Evolutionary conservation across 257 asterid species (phyloP), one percentile per base, ranked within the genome.

Genomic region (Osmanthus fragrans): DNA sequence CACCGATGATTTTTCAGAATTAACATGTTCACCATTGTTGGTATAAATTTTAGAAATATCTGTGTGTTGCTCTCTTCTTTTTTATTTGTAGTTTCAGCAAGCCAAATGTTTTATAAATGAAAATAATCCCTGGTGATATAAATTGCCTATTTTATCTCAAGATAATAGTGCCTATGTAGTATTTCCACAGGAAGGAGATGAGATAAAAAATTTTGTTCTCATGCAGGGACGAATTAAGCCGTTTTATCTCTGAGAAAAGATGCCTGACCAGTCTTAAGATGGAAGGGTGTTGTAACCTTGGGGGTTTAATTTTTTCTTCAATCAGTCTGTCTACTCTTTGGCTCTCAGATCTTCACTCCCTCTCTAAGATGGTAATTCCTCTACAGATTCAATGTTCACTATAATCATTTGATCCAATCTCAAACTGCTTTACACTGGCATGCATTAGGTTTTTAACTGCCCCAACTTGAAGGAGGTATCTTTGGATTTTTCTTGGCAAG

Each of bases 221-320:
- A 15, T 86, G 82, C 89, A 96, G 99, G 91, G 97, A 94, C 56
- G 98, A 92, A 63, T 88, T 96, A 87, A 85, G 92, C 56, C 97
- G 97, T 29, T 93, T 96, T 77, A 87, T 94, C 65, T 87, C 94
- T 18, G 97, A 93, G 33, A 94, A 87, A 85, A 89, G 90, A 82
- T 89, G 90, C 73, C 91, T 96, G 49, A 84, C 93, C 75, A 92
- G 87, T 82, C 97, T 96, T 84, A 96, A 92, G 86, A 84, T 96
- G 97, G 98, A 94, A 86, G 98, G 99, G 23, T 94, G 98, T 81
- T 86, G 82, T 67, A 88, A 87, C 83, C 90, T 96, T 19, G 98
- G 99, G 64, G 86, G 91, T 39, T 80, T 96, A 75, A 63, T 77
- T 68, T 85, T 94, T 80, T 87, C 89, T 80, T 96, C 99, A 18